Conservation (phyloP, 1,284 basidiomycete genomes). For the Austropuccinia psidii region DNA sequence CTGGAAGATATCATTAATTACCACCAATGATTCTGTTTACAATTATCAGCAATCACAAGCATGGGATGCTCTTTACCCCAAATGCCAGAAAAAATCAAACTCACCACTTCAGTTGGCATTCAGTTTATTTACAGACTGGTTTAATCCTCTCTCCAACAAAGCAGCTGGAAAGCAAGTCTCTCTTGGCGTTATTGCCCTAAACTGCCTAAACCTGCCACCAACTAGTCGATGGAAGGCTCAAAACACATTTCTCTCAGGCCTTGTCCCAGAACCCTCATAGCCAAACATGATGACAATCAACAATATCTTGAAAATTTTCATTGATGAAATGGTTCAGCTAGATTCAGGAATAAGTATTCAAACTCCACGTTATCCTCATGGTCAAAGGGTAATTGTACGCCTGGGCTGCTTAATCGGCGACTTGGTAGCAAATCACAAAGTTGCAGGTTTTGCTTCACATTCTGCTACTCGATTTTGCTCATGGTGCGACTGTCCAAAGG, state of each 20-base stretch:
- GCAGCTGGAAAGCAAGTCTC: not conserved
- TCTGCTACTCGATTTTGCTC: not conserved
- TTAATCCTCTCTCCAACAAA: conserved; percentile 3
- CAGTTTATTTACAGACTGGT: conserved; percentile 3
- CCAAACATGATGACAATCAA: not conserved
- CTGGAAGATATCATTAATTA: no score
- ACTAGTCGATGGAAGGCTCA: not conserved
- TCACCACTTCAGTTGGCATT: not conserved
- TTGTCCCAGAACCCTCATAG: not conserved
- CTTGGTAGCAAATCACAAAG: not conserved
- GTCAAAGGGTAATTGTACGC: not conserved
- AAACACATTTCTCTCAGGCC: not conserved
- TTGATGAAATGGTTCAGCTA: not conserved
- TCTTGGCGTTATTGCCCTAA: not conserved
- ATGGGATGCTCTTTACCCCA: no score
- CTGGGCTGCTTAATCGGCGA: not conserved
- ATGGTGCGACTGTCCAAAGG: not conserved
- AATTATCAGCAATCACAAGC: not conserved
- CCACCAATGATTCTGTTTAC: not conserved
- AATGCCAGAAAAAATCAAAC: no score
- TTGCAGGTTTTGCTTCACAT: conserved; percentile 6
- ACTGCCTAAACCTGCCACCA: conserved; percentile 8
- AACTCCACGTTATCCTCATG: not conserved
- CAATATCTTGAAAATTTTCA: not conserved
- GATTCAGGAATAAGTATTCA: not conserved